Conservation (phyloP, 2,329 filamentous ascomycete genomes). For the Neofusicoccum umdonicola region DNA sequence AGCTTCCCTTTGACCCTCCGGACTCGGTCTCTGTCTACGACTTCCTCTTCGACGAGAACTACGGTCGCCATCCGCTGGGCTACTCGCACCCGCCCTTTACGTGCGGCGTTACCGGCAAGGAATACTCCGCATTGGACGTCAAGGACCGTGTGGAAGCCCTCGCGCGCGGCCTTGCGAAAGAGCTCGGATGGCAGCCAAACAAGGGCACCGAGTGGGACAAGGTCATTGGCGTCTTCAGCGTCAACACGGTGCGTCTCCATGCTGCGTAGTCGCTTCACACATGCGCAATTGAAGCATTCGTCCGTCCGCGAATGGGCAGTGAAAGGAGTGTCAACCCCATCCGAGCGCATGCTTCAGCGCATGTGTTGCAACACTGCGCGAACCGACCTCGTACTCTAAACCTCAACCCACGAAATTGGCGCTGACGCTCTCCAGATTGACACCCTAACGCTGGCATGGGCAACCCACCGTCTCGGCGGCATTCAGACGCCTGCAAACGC, state of each 20-base stretch:
- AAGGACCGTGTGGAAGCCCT: constrained; percentile 65
- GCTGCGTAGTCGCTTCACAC: too few species aligned
- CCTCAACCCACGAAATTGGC: background rate
- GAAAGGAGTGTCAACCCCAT: too few species aligned
- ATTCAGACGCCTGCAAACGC: constrained; percentile 74
- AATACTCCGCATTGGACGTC: constrained; percentile 63
- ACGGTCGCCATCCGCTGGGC: constrained; percentile 64
- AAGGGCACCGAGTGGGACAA: constrained; percentile 78
- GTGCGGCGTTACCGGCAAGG: constrained; percentile 70
- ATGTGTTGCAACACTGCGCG: background rate
- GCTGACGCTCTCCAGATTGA: constrained; percentile 58
- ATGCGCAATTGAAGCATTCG: too few species aligned
- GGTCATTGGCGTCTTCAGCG: constrained; percentile 71
- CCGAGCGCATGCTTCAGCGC: background rate
- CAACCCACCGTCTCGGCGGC: constrained; percentile 71
- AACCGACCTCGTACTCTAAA: too few species aligned
- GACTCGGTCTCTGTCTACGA: constrained; percentile 72
- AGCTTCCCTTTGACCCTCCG: constrained; percentile 63
- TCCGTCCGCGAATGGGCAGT: too few species aligned
- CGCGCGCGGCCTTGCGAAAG: constrained; percentile 65
- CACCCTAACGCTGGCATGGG: constrained; percentile 69
- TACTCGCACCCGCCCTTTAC: constrained; percentile 70
- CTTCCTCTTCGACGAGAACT: constrained; percentile 71
- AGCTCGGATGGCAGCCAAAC: constrained; percentile 69
- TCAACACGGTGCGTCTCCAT: constrained; percentile 65